Base-by-base conservation (phyloP, 2,329 filamentous ascomycete genomes). In the Diaporthe vexans region DNA sequence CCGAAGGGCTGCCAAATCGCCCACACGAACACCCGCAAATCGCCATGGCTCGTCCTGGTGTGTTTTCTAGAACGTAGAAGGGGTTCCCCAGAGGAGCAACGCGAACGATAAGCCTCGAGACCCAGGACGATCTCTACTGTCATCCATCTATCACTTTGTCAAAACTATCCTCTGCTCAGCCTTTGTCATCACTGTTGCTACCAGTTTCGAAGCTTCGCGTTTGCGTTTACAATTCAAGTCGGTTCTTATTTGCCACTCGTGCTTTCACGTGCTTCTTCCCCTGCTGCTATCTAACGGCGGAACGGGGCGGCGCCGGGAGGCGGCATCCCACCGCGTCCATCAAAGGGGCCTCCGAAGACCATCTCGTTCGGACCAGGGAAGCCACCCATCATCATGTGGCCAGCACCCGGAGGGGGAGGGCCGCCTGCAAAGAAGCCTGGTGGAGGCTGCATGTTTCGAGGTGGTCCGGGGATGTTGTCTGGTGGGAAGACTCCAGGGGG, bases 391-490 rank as follows among this genome's bases (percentile, higher is more conserved):
- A 75, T 75, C 79, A 91, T 84, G 78, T 90, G 91, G 24, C 86
- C 88, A 26, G 74, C 72, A 19, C 68, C 72, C 24, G 72, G 74
- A 7, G 86, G 87, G 8, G 83, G 83, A 10, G 83, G 83, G 17
- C 84, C 86, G 8, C 86, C 88, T 29, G 83, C 85, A 76, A 87
- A 90, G 79, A 91, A 90, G 15, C 89, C 89, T 1, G 90, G 91
- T 7, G 91, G 91, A 35, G 89, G 89, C 52, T 85, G 86, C 75
- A 86, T 86, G 75, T 85, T 82, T 35, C 84, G 81, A 7, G 80
- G 80, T n/a, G 81, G 82, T 7, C 80, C 81, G 21, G 84, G 84
- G 84, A 90, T 87, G 79, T 84, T 88, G n/a, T 89, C 87, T 21
- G 86, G 87, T 75, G 87, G 86, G 21, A 82, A 82, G 19, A 82